These are phyloP conservation scores for Omphalotus olearius DNA, from an alignment of 1,284 basidiomycete species.

Conservation along the genomic window DNA sequence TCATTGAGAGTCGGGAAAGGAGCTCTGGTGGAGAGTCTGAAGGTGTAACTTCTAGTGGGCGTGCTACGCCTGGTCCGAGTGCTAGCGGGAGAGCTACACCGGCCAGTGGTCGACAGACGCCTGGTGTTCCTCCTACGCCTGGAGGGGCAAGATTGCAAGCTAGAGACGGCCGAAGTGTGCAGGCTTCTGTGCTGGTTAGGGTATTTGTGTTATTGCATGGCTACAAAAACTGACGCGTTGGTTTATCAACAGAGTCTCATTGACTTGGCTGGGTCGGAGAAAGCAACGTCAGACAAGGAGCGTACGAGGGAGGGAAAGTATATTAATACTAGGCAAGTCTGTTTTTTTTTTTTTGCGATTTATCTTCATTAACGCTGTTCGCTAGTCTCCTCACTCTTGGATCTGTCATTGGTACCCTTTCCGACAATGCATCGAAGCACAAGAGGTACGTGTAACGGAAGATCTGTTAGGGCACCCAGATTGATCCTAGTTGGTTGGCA, in stretches of 20 bases:
- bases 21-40: slow-evolving; percentile 24
- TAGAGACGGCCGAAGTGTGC: slow-evolving; percentile 68
- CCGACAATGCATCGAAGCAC: slow-evolving; percentile 79
- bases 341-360: not conserved
- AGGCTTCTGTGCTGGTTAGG: slow-evolving; percentile 75
- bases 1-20: slow-evolving; percentile 77
- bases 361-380: slow-evolving; percentile 8
- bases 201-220: not conserved
- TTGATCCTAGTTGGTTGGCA: slow-evolving; percentile 22
- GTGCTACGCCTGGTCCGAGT: not conserved
- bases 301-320: slow-evolving; percentile 90
- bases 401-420: slow-evolving; percentile 84
- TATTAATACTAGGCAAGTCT: slow-evolving; percentile 77
- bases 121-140: slow-evolving; percentile 36
- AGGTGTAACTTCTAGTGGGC: slow-evolving; percentile 3
- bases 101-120: slow-evolving; percentile 48
- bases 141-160: slow-evolving; percentile 67
- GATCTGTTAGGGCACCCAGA: not conserved
- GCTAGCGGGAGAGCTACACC: slow-evolving; percentile 33
- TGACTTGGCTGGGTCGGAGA: slow-evolving; percentile 96
- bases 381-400: slow-evolving; percentile 83
- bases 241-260: slow-evolving; percentile 65
- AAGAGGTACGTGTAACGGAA: slow-evolving; percentile 47
- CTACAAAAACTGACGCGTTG: slow-evolving; percentile 15
- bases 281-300: slow-evolving; percentile 91